Percentiles rank a stretch among this genome's conserved stretches.
phyloP scores from a whole-genome alignment of 202 grass and related monocot species.

The Schoenoplectus triqueter region DNA sequence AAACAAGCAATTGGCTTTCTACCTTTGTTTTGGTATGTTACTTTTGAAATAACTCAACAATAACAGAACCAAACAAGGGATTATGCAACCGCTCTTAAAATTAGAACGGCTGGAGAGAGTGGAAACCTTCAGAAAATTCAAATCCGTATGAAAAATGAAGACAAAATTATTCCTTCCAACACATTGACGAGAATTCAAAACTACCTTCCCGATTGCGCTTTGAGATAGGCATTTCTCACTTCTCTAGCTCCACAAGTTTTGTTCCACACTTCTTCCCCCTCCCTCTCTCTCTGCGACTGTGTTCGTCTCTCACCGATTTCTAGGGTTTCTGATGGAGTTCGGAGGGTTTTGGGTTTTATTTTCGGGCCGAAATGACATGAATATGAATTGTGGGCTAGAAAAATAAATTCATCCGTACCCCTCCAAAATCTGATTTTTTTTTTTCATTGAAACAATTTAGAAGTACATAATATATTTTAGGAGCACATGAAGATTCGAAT shows the following conservation, averaged over 20 bases:
- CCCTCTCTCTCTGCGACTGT: background rate
- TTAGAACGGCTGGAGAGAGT: background rate
- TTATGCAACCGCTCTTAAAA: background rate
- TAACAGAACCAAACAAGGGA: background rate
- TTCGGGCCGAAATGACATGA: background rate
- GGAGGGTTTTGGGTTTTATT: constrained; percentile 30
- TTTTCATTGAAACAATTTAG: too few relatives aligned
- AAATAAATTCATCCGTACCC: background rate
- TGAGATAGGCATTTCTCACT: constrained; percentile 64
- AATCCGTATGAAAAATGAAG: background rate
- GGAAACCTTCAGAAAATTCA: background rate
- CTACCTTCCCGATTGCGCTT: constrained; percentile 74
- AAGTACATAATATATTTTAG: too few relatives aligned
- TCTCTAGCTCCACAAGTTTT: background rate
- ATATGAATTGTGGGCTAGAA: background rate
- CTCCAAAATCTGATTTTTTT: too few relatives aligned
- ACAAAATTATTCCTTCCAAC: background rate
- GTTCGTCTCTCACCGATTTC: background rate
- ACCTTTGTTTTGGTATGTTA: background rate
- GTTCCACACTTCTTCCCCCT: background rate
- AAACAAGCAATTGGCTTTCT: background rate
- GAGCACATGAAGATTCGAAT: too few relatives aligned
- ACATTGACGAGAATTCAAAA: background rate
- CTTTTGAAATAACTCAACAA: background rate
- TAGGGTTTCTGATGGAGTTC: constrained; percentile 18